Conservation (phyloP, 257 asterid species). For the Cordia subcordata region DNA sequence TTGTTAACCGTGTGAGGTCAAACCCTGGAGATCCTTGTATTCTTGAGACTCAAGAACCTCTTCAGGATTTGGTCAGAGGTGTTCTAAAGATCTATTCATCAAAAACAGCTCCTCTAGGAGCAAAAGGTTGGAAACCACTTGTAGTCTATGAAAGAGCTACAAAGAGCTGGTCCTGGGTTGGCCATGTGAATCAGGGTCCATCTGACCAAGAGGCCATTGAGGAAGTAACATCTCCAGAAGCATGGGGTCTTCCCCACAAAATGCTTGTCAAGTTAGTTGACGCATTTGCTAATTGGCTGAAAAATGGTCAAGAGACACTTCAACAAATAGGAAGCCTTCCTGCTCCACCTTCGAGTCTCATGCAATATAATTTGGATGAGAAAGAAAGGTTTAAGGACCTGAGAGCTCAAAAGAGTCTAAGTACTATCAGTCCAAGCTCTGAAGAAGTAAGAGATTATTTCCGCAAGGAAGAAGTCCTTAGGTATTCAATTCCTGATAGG, state of each 20-base stretch:
- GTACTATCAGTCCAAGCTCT: constrained; percentile 78
- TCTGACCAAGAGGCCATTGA: constrained; percentile 60
- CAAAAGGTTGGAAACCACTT: constrained; percentile 98
- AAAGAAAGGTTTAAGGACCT: constrained; percentile 97
- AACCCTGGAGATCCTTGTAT: constrained; percentile 93
- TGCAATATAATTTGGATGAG: constrained; percentile 78
- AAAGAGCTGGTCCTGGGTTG: constrained; percentile 93
- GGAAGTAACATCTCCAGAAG: constrained; percentile 88
- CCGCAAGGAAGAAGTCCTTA: constrained; percentile 84
- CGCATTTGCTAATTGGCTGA: constrained; percentile 95
- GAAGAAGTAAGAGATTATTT: constrained; percentile 88
- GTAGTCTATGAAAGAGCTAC: constrained; percentile 69
- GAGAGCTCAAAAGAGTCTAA: constrained; percentile 96
- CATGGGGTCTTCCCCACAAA: constrained; percentile 95
- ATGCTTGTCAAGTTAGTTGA: constrained; percentile 96
- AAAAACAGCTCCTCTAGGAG: constrained; percentile 93
- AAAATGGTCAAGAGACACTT: constrained; percentile 96
- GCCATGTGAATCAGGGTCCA: constrained; percentile 52
- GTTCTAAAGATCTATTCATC: constrained; percentile 86
- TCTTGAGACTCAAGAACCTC: constrained; percentile 98
- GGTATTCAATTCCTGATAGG: constrained; percentile 96
- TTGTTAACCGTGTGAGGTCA: constrained; percentile 76
- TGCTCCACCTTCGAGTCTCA: constrained; percentile 66
- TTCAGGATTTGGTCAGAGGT: constrained; percentile 93
- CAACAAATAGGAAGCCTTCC: constrained; percentile 98